Evolutionary conservation across 306 rosid species (phyloP).

Genomic region (Lathyrus oleraceus): DNA sequence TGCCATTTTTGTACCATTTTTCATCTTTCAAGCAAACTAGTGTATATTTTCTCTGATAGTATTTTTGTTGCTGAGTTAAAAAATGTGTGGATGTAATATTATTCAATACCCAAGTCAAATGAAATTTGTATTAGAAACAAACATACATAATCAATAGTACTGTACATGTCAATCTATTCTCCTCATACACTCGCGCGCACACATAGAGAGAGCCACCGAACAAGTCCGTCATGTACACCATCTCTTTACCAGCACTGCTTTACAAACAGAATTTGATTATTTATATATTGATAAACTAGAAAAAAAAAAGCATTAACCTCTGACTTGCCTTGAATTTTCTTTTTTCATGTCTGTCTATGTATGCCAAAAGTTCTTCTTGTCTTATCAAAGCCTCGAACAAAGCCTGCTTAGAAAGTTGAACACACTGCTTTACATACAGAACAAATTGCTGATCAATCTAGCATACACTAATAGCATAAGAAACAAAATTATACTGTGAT

Average conservation of each 20-base stretch:
- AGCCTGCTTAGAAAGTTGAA: constrained; percentile 52
- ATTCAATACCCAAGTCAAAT: constrained; percentile 26
- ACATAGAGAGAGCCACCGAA: not conserved
- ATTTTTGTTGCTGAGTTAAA: not conserved
- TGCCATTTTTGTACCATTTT: constrained; percentile 11
- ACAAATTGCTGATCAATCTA: not conserved
- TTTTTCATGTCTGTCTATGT: constrained; percentile 56
- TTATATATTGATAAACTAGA: not conserved
- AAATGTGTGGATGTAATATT: not conserved
- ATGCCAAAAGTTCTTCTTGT: constrained; percentile 81
- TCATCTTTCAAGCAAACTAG: constrained; percentile 25
- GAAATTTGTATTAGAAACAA: constrained; percentile 14
- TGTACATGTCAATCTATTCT: not conserved
- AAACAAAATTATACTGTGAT: not conserved
- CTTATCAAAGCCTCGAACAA: constrained; percentile 70
- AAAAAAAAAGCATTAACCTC: constrained; percentile 14
- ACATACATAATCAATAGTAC: not conserved
- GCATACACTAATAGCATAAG: not conserved
- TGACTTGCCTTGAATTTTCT: constrained; percentile 51
- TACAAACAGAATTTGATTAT: constrained; percentile 19
- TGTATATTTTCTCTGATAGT: constrained; percentile 1
- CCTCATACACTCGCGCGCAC: not conserved
- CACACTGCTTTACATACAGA: not conserved
- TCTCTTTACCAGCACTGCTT: constrained; percentile 67
- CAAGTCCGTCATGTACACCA: constrained; percentile 30